Conservation (phyloP, 306 rosid genomes). For the Inga leiocalycina region DNA sequence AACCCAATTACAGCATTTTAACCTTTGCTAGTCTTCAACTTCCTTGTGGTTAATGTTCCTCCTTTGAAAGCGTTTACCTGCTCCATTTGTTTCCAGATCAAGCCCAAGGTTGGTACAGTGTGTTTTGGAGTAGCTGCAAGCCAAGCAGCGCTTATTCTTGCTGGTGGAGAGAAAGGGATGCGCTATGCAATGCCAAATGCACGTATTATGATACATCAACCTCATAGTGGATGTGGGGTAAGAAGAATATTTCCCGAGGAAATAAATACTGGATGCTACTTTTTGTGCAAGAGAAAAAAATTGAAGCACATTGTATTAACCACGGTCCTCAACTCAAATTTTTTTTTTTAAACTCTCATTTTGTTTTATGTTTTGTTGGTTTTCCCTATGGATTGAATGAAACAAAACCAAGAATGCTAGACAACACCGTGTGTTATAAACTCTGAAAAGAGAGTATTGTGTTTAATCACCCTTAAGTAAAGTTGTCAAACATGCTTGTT, state of each 20-base stretch:
- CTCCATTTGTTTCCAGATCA: constrained; percentile 64
- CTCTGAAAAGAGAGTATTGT: background rate
- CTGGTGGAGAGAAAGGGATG: constrained; percentile 99
- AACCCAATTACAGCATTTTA: background rate
- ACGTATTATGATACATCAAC: constrained; percentile 94
- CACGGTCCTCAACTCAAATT: background rate
- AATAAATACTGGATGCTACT: background rate
- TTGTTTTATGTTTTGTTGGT: background rate
- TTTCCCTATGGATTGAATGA: background rate
- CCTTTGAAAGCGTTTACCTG: constrained; percentile 28
- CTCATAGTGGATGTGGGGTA: constrained; percentile 96
- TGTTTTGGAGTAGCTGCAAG: constrained; percentile 98
- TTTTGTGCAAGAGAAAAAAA: background rate
- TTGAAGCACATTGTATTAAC: background rate
- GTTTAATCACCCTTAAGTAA: background rate
- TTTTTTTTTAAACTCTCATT: background rate
- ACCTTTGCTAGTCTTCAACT: constrained; percentile 28
- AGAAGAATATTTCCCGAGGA: constrained; percentile 25
- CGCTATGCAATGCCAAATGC: constrained; percentile 97
- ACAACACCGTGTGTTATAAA: background rate
- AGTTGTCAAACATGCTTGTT: constrained; percentile 1
- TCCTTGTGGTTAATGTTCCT: background rate
- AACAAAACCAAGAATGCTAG: background rate
- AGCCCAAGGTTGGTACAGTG: constrained; percentile 96
- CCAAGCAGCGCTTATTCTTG: constrained; percentile 97